phyloP scores from a whole-genome alignment of 2,329 filamentous ascomycete genomes.

The Colletotrichum brevisporum region DNA sequence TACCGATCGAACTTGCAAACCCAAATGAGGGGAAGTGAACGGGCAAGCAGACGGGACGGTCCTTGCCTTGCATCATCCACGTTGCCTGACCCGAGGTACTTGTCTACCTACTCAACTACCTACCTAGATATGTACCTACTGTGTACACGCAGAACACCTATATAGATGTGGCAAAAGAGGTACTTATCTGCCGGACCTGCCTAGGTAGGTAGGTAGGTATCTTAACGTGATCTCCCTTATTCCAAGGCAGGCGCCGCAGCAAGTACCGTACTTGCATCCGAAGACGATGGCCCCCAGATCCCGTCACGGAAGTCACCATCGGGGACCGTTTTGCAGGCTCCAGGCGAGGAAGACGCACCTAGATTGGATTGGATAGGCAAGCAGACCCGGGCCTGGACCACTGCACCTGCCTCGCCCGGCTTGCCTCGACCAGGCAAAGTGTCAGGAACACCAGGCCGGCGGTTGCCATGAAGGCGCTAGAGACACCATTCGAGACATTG shows the following conservation, averaged over 20 bases:
- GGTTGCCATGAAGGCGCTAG: conserved; percentile 5
- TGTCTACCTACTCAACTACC: not conserved
- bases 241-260: not conserved
- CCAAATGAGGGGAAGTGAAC: conserved; percentile 1
- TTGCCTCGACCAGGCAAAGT: conserved; percentile 25
- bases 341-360: not conserved
- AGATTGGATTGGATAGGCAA: not conserved
- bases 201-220: not conserved
- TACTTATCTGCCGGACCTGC: not conserved
- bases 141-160: not conserved
- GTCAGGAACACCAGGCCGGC: conserved; percentile 9
- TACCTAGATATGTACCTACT: not conserved
- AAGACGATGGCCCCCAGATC: not conserved
- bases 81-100: not conserved
- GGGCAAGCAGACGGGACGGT: conserved; percentile 14
- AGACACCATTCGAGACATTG: not conserved
- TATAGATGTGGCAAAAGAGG: not conserved
- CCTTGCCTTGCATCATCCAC: conserved; percentile 14
- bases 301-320: not conserved
- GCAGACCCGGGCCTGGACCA: not conserved
- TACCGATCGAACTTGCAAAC: not conserved
- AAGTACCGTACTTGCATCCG: conserved; percentile 13
- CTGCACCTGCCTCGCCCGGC: not conserved
- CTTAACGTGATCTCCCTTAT: not conserved
- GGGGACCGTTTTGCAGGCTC: not conserved